Base-by-base conservation (phyloP, 257 asterid species). In the Capsicum rhomboideum region DNA sequence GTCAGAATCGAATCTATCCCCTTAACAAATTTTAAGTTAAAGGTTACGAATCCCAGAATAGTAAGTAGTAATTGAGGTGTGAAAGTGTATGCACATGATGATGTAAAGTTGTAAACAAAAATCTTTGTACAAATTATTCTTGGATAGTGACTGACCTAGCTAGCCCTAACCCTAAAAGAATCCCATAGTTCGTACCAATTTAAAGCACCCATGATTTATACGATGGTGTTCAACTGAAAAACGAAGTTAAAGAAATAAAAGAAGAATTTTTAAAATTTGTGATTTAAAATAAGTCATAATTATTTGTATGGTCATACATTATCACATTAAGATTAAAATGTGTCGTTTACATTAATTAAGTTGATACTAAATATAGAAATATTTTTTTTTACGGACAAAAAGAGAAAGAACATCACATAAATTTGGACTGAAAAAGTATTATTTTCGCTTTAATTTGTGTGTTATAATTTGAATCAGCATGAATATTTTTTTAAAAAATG, bases 211-310 rank as follows among this genome's bases (percentile, higher is more conserved):
- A 66, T 29, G 7, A 16, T 14, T 28, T 28, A 28, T 63, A 6
- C 26, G 10, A 63, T 0, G 6, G 2, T 61, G 0, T 61, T 23
- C 0, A 34, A 12, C 0, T 12, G 0, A 6, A n/a, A 11, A 5
- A 61, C 10, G 0, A 0, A 23, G 2, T 61, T 61, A 2, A 23
- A 61, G 0, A 12, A 61, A 26, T 6, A 61, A 12, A 2, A 12
- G 2, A n/a, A 6, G 11, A 0, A 4, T 13, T 10, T 11, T 23
- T 7, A 6, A 61, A 23, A 4, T 0, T 23, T 11, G 0, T 59
- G 0, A 49, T 11, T 49, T 49, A 49, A 0, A 12, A 49, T 11
- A 49, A 50, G 18, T 4, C 6, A 4, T 50, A 50, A 4, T 12
- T 50, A 50, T 50, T 50, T 13, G 1, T 13, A 0, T 3, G 13